Evolutionary conservation across 2,329 filamentous ascomycete species (phyloP).

Genomic region (Sarocladium brachiariae): DNA sequence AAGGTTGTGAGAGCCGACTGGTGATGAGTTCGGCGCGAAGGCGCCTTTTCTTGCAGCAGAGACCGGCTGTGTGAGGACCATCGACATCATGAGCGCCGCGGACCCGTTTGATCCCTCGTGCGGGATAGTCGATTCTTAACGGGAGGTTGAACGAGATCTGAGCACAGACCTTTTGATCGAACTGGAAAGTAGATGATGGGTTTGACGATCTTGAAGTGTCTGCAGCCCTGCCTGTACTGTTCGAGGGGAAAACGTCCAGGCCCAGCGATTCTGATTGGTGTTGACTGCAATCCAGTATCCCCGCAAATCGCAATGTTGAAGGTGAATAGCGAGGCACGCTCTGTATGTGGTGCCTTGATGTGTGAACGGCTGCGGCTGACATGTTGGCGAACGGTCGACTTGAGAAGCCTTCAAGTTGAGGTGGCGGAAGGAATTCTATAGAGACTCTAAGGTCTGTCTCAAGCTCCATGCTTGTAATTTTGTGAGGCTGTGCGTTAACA

Average conservation of each 20-base stretch:
- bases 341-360: not conserved
- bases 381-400: not conserved
- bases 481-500: not conserved
- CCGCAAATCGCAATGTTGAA: not conserved
- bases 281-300: not conserved
- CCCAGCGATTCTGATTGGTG: not conserved
- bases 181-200: not conserved
- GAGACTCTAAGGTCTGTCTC: not conserved
- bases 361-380: not conserved
- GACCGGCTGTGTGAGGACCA: constrained; percentile 41
- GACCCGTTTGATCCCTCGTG: constrained; percentile 37
- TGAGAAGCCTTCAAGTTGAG: not conserved
- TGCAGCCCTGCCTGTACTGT: not conserved
- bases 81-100: constrained; percentile 53
- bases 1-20: constrained; percentile 62
- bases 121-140: not conserved
- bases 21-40: constrained; percentile 58
- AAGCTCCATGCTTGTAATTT: not conserved
- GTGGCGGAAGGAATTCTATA: not conserved
- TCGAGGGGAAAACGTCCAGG: not conserved
- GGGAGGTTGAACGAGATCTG: not conserved
- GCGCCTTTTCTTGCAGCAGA: constrained; percentile 60
- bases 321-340: not conserved
- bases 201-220: not conserved
- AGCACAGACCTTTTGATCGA: not conserved